Evolutionary conservation across 202 grass and related monocot species (phyloP), one percentile per base, ranked within the genome.

Genomic region (Panicum hallii): DNA sequence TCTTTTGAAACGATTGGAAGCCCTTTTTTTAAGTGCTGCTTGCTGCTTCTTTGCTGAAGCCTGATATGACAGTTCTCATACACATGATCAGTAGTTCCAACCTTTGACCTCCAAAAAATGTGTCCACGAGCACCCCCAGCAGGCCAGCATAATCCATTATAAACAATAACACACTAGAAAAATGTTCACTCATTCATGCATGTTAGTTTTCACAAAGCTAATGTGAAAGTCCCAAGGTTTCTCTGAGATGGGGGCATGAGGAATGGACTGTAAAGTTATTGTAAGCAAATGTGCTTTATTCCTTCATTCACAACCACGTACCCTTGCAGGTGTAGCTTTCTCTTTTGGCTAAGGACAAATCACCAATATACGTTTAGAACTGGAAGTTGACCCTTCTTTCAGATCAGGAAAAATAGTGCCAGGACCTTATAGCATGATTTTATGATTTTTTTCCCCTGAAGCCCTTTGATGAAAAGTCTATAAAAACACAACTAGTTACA

Each of bases 101-200:
- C 64, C 77, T 79, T 57, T 85, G 43, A 79, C 53, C 7, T 70
- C 83, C 46, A 34, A 41, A 6, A 28, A 62, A 56, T 26, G 28
- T 48, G n/a, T 17, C 52, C 28, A 70, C 1, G 40, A 61, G 63
- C 42, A 41, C 41, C 74, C 52, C 36, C 36, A 38, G 36, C 36
- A 38, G 36, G 36, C 36, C 55, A 78, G 28, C 20, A 38, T 61
- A 34, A 13, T 70, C 64, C 64, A 70, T 52, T 50, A 61, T 70
- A 79, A 46, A 69, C 41, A 45, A 78, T 78, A 79, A 22, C 53
- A 11, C 46, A 67, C 77, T 15, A 67, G 46, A 66, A 67, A n/a
- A 38, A 53, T 64, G 23, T 40, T 41, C 7, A 11, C 16, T 32
- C 19, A 48, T 69, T 46, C 38, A 20, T 67, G 23, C 82, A 77